Evolutionary conservation across 2,329 filamentous ascomycete genomes (phyloP).

Genomic region (Juglanconis juglandina): DNA sequence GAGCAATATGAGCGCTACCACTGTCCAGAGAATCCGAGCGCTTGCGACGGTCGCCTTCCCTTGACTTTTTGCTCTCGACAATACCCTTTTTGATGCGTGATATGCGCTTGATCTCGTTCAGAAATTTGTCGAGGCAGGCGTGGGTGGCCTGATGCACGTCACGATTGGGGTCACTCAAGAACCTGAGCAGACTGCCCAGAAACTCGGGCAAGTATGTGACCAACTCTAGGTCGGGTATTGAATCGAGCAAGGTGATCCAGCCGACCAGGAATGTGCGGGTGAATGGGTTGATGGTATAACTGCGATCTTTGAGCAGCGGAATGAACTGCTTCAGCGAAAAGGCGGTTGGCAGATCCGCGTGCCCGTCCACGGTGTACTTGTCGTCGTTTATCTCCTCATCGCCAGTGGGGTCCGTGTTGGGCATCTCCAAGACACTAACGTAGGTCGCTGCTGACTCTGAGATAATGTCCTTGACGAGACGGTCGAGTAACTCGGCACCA

Average conservation of each 20-base stretch:
- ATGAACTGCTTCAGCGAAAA: constrained; percentile 92
- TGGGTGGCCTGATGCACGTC: constrained; percentile 96
- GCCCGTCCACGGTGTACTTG: constrained; percentile 42
- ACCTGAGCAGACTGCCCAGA: constrained; percentile 82
- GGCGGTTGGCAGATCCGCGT: constrained; percentile 66
- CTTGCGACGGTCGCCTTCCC: constrained; percentile 65
- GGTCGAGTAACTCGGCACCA: constrained; percentile 89
- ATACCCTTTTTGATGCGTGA: constrained; percentile 89
- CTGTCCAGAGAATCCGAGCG: constrained; percentile 67
- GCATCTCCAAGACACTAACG: constrained; percentile 77
- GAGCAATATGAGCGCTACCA: constrained; percentile 54
- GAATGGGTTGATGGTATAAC: constrained; percentile 91
- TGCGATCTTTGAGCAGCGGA: constrained; percentile 87
- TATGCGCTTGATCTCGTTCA: constrained; percentile 92
- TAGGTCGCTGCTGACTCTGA: constrained; percentile 94
- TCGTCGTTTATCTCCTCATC: constrained; percentile 48
- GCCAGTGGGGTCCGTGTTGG: constrained; percentile 33
- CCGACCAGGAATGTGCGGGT: constrained; percentile 92
- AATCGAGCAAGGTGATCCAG: constrained; percentile 93
- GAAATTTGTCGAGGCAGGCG: constrained; percentile 80
- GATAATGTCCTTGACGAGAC: constrained; percentile 93
- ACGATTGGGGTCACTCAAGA: constrained; percentile 83
- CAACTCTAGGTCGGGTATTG: constrained; percentile 92
- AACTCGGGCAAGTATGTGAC: constrained; percentile 92
- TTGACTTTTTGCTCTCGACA: constrained; percentile 74